Evolutionary conservation across 306 rosid species (phyloP).

Genomic region (Adenanthera pavonina): DNA sequence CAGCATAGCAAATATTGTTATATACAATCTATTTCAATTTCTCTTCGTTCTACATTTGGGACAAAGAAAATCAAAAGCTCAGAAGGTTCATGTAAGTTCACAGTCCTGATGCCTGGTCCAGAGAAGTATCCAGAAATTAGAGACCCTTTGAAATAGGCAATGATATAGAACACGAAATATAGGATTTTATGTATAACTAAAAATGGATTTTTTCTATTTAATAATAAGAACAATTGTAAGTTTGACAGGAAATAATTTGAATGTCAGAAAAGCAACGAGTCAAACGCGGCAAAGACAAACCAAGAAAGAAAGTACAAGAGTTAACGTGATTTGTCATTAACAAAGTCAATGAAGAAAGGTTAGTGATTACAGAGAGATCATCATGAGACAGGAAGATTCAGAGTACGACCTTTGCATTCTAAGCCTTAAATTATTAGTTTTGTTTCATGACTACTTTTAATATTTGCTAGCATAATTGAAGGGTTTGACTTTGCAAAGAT

Average conservation of each 20-base stretch:
- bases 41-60: not conserved
- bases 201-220: constrained; percentile 21
- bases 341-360: not conserved
- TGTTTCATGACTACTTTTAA: not conserved
- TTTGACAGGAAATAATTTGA: not conserved
- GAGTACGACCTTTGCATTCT: not conserved
- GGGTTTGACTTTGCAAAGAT: not conserved
- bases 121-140: not conserved
- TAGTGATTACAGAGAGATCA: not conserved
- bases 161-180: constrained; percentile 7
- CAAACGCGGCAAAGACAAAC: not conserved
- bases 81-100: constrained; percentile 17
- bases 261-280: not conserved
- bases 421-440: not conserved
- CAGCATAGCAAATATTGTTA: constrained; percentile 20
- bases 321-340: not conserved
- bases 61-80: not conserved
- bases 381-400: not conserved
- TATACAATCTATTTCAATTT: not conserved
- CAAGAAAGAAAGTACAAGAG: not conserved
- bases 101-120: not conserved
- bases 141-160: not conserved
- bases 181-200: constrained; percentile 13
- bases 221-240: not conserved
- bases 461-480: no score